Evolutionary conservation across 495 filamentous ascomycete species (phyloP).

Genomic region (Immersiella caudata): DNA sequence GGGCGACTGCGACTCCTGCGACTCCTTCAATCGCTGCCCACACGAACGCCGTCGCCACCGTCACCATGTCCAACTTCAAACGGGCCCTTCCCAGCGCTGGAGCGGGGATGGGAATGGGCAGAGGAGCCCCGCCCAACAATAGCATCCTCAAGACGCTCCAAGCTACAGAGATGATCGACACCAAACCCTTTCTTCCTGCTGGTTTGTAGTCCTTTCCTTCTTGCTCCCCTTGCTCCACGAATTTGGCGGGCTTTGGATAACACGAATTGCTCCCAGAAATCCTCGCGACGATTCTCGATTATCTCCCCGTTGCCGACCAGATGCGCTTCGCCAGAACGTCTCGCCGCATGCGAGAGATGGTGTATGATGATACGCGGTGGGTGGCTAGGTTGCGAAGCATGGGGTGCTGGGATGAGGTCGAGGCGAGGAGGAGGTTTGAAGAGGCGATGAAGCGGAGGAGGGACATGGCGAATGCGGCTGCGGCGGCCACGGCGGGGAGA

Average conservation of each 20-base stretch:
- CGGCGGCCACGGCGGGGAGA: conserved; percentile 17
- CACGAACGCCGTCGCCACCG: background rate
- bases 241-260: too few species aligned
- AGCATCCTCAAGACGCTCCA: conserved; percentile 75
- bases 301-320: conserved; percentile 80
- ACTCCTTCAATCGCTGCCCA: conserved; percentile 4
- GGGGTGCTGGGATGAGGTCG: conserved; percentile 89
- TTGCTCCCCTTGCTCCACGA: too few species aligned
- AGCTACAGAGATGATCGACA: conserved; percentile 73
- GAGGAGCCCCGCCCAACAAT: conserved; percentile 21
- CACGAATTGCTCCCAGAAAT: conserved; percentile 63
- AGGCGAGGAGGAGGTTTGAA: conserved; percentile 79
- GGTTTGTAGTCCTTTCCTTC: conserved; percentile 52
- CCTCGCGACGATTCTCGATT: conserved; percentile 83
- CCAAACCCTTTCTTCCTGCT: conserved; percentile 76
- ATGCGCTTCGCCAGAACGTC: conserved; percentile 86
- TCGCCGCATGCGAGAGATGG: conserved; percentile 93
- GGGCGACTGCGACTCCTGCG: conserved; percentile 5
- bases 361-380: conserved; percentile 98
- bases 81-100: conserved; percentile 18
- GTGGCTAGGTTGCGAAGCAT: conserved; percentile 79
- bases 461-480: conserved; percentile 48
- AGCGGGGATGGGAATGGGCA: background rate
- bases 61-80: conserved; percentile 30
- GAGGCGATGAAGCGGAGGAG: conserved; percentile 68